A percentile compares a stretch with the other conserved stretches of the same genome.
phyloP scores from a whole-genome alignment of 2,329 filamentous ascomycete genomes.

The Polychaeton citri region DNA sequence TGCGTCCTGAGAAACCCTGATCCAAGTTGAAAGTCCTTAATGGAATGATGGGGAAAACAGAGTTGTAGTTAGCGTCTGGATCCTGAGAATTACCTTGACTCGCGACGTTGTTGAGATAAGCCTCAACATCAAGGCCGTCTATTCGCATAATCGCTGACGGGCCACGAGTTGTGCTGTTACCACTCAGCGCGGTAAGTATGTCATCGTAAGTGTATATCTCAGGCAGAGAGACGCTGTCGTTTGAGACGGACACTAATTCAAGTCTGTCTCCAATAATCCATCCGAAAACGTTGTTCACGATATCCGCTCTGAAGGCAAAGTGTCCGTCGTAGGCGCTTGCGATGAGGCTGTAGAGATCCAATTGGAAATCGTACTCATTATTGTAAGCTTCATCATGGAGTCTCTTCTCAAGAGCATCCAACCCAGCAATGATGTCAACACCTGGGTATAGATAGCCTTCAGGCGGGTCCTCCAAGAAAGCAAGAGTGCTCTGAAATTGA shows the following conservation, averaged over 20 bases:
- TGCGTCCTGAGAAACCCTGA: constrained; percentile 1
- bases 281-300: too few relatives aligned
- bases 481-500: constrained; percentile 27
- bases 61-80: constrained; percentile 28
- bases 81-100: constrained; percentile 19
- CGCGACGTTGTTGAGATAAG: constrained; percentile 22
- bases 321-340: constrained; percentile 28
- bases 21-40: constrained; percentile 8
- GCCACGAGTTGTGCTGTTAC: constrained; percentile 12
- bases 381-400: constrained; percentile 18
- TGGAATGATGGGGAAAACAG: constrained; percentile 22
- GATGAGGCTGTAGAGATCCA: constrained; percentile 22
- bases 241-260: too few relatives aligned
- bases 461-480: constrained; percentile 24
- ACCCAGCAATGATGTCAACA: constrained; percentile 25
- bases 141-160: constrained; percentile 25
- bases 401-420: constrained; percentile 22
- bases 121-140: constrained; percentile 21
- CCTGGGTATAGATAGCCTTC: constrained; percentile 24
- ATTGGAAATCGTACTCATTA: constrained; percentile 29
- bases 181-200: constrained; percentile 4
- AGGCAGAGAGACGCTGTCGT: constrained; percentile 23
- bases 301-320: constrained; percentile 24
- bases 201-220: constrained; percentile 24
- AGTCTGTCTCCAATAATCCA: too few relatives aligned